Conservation (phyloP, 192 early-diverging fungal genomes). For the Backusella tarrabulga region DNA sequence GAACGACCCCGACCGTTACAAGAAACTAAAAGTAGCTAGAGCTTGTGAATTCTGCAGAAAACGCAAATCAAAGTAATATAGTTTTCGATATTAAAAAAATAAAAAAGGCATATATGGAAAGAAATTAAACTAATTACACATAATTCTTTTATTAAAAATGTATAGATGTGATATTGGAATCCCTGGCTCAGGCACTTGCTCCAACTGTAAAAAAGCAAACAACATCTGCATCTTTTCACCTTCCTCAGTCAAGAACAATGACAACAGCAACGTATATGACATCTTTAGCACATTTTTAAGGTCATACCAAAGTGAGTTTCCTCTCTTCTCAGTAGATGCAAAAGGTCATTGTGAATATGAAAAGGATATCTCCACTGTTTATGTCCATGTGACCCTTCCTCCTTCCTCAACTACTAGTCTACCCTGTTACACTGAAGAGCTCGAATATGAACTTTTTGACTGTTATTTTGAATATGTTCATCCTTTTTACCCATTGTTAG, state of each 20-base stretch:
- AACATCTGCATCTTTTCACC: conserved; percentile 13
- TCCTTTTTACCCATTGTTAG: conserved; percentile 8
- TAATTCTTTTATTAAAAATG: background rate
- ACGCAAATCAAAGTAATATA: conserved; percentile 29
- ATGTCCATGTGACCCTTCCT: conserved; percentile 5
- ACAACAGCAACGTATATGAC: background rate
- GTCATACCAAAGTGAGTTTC: background rate
- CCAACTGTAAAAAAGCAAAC: conserved; percentile 15
- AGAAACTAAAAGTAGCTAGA: conserved; percentile 23
- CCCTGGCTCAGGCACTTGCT: conserved; percentile 21
- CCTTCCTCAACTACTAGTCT: background rate
- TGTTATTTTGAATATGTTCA: conserved; percentile 14
- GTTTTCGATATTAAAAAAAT: background rate
- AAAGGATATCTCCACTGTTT: background rate
- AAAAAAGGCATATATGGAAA: background rate
- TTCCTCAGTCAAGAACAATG: background rate
- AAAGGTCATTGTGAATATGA: conserved; percentile 12
- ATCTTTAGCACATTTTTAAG: background rate
- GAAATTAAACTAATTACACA: background rate
- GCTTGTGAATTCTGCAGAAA: conserved; percentile 29
- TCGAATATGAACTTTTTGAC: conserved; percentile 6
- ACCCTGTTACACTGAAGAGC: conserved; percentile 1
- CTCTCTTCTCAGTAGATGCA: background rate
- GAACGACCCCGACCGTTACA: conserved; percentile 29
- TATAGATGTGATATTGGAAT: conserved; percentile 23